Evolutionary conservation across 352 stramenopile species (phyloP).

Genomic region (Globisporangium apiculatum): DNA sequence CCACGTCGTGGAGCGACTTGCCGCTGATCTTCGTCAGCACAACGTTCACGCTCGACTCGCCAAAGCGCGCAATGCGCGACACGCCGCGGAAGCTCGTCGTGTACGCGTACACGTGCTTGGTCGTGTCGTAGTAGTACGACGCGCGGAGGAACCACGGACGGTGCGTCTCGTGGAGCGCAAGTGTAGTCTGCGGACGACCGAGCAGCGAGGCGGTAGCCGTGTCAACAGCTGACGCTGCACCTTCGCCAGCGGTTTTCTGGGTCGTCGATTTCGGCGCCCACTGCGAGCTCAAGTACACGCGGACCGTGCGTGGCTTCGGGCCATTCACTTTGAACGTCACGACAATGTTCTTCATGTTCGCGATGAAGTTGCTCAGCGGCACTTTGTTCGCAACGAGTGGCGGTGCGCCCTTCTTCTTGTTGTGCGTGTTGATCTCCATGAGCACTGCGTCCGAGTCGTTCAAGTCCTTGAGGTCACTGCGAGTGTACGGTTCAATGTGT

Average conservation of each 20-base stretch:
- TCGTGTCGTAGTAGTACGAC: constrained; percentile 78
- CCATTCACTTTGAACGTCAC: constrained; percentile 10
- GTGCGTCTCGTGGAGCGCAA: constrained; percentile 17
- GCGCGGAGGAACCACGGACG: constrained; percentile 64
- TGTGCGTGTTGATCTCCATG: constrained; percentile 39
- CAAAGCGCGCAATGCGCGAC: constrained; percentile 48
- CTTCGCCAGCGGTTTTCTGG: constrained; percentile 11
- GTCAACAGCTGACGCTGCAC: constrained; percentile 9
- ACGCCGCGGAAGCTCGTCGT: constrained; percentile 73
- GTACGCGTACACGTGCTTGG: constrained; percentile 79
- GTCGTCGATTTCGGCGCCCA: constrained; percentile 1
- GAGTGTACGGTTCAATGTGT: too few species aligned
- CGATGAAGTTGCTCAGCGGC: constrained; percentile 21
- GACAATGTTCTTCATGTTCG: constrained; percentile 35
- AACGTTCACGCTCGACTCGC: constrained; percentile 58
- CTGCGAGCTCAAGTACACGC: constrained; percentile 7
- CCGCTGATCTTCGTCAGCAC: constrained; percentile 52
- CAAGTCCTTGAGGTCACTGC: constrained; percentile 29
- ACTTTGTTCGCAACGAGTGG: constrained; percentile 30
- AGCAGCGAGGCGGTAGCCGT: neutral
- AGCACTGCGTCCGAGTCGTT: constrained; percentile 21
- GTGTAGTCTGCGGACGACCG: neutral
- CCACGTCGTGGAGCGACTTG: constrained; percentile 39
- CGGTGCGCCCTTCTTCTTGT: constrained; percentile 21
- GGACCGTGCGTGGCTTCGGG: neutral